phyloP scores from a whole-genome alignment of 345 rosid species.

The Triadica sebifera region DNA sequence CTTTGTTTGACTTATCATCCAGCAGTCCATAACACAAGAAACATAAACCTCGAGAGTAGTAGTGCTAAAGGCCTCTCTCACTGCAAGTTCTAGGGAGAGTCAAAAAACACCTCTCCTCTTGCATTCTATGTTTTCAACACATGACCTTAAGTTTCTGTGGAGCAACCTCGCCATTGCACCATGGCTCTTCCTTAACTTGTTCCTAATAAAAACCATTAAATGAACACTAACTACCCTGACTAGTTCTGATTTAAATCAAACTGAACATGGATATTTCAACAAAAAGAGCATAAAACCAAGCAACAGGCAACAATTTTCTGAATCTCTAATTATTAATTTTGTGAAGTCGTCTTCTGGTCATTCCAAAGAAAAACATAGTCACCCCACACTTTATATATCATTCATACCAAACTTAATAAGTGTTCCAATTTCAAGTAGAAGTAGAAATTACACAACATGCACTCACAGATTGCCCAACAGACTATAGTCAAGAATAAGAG shows the following conservation, averaged over 20 bases:
- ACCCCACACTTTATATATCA: background rate
- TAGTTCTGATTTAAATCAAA: background rate
- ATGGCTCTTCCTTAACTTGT: slow-evolving; percentile 2
- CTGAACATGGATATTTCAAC: background rate
- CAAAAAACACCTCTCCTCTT: background rate
- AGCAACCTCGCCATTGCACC: background rate
- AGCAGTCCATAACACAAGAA: background rate
- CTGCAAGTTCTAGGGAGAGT: background rate
- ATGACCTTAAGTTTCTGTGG: background rate
- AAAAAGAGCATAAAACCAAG: background rate
- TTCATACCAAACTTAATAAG: background rate
- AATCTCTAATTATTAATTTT: background rate
- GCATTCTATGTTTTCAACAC: background rate
- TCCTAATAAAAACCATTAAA: background rate
- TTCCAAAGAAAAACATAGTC: background rate
- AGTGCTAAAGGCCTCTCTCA: background rate
- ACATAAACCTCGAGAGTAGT: background rate
- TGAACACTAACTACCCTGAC: background rate
- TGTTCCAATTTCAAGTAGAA: background rate
- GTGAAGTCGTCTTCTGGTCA: background rate
- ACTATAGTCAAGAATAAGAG: background rate
- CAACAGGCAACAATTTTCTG: background rate
- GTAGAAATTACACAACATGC: background rate
- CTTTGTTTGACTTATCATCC: background rate
- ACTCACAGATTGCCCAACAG: background rate